Evolutionary conservation across 768 basidiomycete genomes (phyloP).

Genomic region (Favolaschia claudopus): DNA sequence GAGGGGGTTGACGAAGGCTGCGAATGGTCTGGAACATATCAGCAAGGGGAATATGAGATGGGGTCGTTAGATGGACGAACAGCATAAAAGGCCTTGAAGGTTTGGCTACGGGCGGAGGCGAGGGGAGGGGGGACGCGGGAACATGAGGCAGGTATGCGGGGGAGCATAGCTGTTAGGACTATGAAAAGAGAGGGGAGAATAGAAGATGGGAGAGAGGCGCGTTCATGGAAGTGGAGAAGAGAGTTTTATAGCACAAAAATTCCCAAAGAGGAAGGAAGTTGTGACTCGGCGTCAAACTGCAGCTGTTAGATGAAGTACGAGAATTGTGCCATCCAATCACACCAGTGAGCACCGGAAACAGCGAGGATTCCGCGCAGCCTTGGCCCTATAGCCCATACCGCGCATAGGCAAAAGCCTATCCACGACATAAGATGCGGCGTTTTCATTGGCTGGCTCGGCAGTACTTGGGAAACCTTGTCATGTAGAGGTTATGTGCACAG

Average conservation of each 20-base stretch:
- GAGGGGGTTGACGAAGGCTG: conserved; percentile 42
- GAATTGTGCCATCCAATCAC: too few relatives aligned
- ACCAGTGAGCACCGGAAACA: neutral
- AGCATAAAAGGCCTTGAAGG: conserved; percentile 62
- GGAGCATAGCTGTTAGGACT: conserved; percentile 42
- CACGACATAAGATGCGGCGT: neutral
- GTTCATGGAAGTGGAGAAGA: conserved; percentile 18
- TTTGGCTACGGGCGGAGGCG: conserved; percentile 44
- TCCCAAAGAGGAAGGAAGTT: neutral
- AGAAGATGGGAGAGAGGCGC: conserved; percentile 2
- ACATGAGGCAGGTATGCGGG: conserved; percentile 42
- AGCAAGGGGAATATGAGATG: conserved; percentile 18
- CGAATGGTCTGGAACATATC: conserved; percentile 48
- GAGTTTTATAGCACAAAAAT: conserved; percentile 22
- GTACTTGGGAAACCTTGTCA: neutral
- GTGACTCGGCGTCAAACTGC: neutral
- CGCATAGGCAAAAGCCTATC: neutral
- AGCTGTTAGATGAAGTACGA: too few relatives aligned
- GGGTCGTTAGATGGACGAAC: conserved; percentile 43
- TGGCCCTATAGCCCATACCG: neutral
- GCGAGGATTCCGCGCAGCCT: neutral
- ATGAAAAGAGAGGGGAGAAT: conserved; percentile 17
- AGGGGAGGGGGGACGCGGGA: conserved; percentile 42
- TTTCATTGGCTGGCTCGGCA: conserved; percentile 4
- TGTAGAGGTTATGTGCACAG: too few relatives aligned